phyloP scores from a whole-genome alignment of 192 early-diverging fungal genomes.

The Linnemannia exigua region DNA sequence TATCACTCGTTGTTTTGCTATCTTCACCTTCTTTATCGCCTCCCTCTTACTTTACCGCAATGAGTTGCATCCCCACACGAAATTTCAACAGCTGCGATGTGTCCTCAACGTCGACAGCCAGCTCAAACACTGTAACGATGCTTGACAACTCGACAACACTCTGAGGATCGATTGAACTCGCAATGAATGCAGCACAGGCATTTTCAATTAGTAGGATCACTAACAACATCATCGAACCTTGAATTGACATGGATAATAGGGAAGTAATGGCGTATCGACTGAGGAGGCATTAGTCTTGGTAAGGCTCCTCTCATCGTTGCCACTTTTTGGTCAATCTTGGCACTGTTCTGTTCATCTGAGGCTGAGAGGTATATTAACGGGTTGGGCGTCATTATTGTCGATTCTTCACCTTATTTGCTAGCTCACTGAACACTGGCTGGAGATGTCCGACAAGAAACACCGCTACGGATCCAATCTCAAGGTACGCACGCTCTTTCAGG shows the following conservation, averaged over 20 bases:
- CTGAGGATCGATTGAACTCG: too few species aligned
- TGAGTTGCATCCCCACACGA: background rate
- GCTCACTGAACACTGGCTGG: constrained; percentile 60
- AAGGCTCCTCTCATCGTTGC: background rate
- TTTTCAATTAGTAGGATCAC: too few species aligned
- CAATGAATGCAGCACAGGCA: background rate
- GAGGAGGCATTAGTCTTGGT: constrained; percentile 44
- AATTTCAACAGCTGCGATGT: background rate
- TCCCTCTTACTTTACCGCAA: background rate
- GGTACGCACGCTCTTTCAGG: constrained; percentile 14
- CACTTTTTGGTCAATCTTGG: background rate
- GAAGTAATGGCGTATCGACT: constrained; percentile 21
- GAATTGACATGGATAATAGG: constrained; percentile 12
- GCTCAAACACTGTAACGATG: background rate
- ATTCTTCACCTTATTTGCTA: background rate
- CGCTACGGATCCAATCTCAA: constrained; percentile 61
- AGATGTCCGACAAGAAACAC: constrained; percentile 58
- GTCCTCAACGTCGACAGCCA: background rate
- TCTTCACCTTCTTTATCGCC: background rate
- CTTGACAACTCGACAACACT: background rate
- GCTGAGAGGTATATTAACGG: background rate
- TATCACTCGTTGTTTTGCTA: background rate
- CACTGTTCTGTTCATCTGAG: background rate
- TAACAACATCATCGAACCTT: too few species aligned
- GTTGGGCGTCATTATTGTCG: background rate